Evolutionary conservation across 2,329 filamentous ascomycete genomes (phyloP).

Genomic region (Colletotrichum tofieldiae): DNA sequence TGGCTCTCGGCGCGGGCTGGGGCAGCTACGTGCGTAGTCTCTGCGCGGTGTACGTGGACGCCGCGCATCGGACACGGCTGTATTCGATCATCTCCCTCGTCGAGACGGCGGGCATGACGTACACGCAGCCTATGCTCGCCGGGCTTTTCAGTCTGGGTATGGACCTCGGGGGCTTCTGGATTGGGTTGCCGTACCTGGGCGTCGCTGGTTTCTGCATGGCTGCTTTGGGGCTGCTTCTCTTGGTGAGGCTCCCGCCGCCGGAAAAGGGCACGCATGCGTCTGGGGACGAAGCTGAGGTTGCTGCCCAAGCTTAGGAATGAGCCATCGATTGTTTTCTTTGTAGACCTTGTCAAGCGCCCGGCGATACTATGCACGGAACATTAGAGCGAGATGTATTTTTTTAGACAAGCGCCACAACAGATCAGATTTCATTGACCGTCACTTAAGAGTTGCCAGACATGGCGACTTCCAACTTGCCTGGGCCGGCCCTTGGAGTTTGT

Average conservation of each 20-base stretch:
- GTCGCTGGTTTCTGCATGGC: slow-evolving; percentile 44
- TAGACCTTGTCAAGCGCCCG: background rate
- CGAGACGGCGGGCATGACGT: slow-evolving; percentile 46
- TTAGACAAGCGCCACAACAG: background rate
- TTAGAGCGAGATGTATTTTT: background rate
- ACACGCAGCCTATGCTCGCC: slow-evolving; percentile 49
- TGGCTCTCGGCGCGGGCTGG: slow-evolving; percentile 49
- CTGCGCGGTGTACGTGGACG: slow-evolving; percentile 47
- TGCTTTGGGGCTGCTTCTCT: slow-evolving; percentile 19
- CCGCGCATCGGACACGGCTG: slow-evolving; percentile 49
- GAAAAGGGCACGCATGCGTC: slow-evolving; percentile 12
- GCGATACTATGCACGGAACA: background rate
- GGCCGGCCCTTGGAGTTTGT: background rate
- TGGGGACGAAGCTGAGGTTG: slow-evolving; percentile 7
- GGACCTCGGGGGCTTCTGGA: slow-evolving; percentile 48
- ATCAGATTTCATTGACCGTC: background rate
- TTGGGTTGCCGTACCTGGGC: slow-evolving; percentile 52
- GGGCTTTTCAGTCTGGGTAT: slow-evolving; percentile 50
- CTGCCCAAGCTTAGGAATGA: background rate
- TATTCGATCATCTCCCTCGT: slow-evolving; percentile 48
- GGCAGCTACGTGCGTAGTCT: slow-evolving; percentile 49
- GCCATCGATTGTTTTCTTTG: background rate
- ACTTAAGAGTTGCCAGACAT: background rate
- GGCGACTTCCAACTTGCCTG: background rate
- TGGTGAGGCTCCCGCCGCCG: slow-evolving; percentile 30